Conservation (phyloP, 768 basidiomycete species). For the Nevesoporus exiguus region DNA sequence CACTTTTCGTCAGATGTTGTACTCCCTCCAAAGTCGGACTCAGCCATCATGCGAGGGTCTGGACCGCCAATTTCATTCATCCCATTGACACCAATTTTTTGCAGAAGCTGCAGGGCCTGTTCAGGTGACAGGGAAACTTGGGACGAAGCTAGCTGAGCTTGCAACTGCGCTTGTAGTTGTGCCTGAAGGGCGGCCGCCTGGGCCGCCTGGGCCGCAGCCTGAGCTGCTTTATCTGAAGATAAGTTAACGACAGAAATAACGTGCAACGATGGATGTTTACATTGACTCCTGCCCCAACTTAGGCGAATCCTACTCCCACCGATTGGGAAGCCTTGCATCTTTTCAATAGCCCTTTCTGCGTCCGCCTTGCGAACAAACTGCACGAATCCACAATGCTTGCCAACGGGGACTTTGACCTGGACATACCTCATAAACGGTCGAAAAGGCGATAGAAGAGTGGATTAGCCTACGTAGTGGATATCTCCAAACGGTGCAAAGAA, state of each 20-base stretch:
- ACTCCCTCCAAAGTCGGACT: slow-evolving; percentile 16
- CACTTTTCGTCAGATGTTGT: slow-evolving; percentile 23
- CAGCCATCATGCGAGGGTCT: slow-evolving; percentile 9
- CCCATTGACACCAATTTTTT: slow-evolving; percentile 48
- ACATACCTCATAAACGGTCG: slow-evolving; percentile 5
- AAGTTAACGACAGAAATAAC: slow-evolving; percentile 3
- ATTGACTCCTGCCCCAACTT: slow-evolving; percentile 94
- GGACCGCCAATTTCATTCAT: slow-evolving; percentile 27
- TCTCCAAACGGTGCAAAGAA: slow-evolving; percentile 93
- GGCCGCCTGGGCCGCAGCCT: slow-evolving; percentile 81
- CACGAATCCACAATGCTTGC: slow-evolving; percentile 94
- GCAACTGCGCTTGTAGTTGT: slow-evolving; percentile 38
- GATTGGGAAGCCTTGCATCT: slow-evolving; percentile 95
- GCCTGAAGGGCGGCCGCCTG: slow-evolving; percentile 69
- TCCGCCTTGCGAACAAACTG: slow-evolving; percentile 91
- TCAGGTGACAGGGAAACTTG: slow-evolving; percentile 47
- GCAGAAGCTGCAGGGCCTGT: slow-evolving; percentile 59
- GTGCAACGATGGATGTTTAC: slow-evolving; percentile 34
- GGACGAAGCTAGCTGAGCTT: slow-evolving; percentile 28
- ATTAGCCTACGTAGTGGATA: slow-evolving; percentile 75
- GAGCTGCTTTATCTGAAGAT: slow-evolving; percentile 77
- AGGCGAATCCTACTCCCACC: slow-evolving; percentile 88
- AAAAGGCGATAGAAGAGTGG: background rate
- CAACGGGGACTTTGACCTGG: slow-evolving; percentile 94
- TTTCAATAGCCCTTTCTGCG: slow-evolving; percentile 89